A percentile compares a stretch with the other conserved stretches of the same genome.
phyloP scores from a whole-genome alignment of 2,329 filamentous ascomycete genomes.

The Neonectria hederae region DNA sequence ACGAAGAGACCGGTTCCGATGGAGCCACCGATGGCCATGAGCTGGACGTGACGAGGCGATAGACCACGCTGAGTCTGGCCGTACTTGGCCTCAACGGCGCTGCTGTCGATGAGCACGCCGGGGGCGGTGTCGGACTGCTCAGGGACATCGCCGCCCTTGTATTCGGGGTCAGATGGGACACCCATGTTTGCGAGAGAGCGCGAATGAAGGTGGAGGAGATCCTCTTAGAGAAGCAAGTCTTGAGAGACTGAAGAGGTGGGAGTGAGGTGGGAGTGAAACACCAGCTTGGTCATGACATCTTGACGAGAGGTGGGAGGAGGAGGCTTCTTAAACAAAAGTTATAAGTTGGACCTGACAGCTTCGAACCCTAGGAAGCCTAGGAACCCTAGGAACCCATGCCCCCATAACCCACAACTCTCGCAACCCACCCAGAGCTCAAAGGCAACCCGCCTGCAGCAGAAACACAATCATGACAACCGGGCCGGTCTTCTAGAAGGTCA shows the following conservation, averaged over 20 bases:
- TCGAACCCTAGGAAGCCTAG: neutral
- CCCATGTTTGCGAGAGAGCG: slow-evolving; percentile 34
- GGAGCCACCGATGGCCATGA: slow-evolving; percentile 60
- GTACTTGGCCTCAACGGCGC: slow-evolving; percentile 40
- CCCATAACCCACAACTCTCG: slow-evolving; percentile 1
- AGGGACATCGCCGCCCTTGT: slow-evolving; percentile 39
- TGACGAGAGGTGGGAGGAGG: slow-evolving; percentile 11
- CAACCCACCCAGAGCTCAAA: neutral
- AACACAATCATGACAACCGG: slow-evolving; percentile 27
- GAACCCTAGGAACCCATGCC: neutral
- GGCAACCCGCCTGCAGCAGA: neutral
- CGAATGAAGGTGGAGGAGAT: slow-evolving; percentile 1
- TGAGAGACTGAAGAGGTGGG: slow-evolving; percentile 15
- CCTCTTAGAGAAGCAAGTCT: slow-evolving; percentile 11
- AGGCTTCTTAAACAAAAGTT: slow-evolving; percentile 33
- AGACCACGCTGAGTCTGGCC: slow-evolving; percentile 48
- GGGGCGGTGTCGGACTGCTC: slow-evolving; percentile 40
- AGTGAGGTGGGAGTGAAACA: slow-evolving; percentile 32
- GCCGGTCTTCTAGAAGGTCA: slow-evolving; percentile 36
- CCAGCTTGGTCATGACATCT: slow-evolving; percentile 31
- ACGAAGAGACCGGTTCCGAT: slow-evolving; percentile 58
- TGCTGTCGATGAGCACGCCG: slow-evolving; percentile 40
- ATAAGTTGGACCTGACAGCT: slow-evolving; percentile 12
- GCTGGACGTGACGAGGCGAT: slow-evolving; percentile 56
- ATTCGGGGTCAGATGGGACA: slow-evolving; percentile 37